Conservation (phyloP, 805 yeast species). For the Nakazawaea ernobii region DNA sequence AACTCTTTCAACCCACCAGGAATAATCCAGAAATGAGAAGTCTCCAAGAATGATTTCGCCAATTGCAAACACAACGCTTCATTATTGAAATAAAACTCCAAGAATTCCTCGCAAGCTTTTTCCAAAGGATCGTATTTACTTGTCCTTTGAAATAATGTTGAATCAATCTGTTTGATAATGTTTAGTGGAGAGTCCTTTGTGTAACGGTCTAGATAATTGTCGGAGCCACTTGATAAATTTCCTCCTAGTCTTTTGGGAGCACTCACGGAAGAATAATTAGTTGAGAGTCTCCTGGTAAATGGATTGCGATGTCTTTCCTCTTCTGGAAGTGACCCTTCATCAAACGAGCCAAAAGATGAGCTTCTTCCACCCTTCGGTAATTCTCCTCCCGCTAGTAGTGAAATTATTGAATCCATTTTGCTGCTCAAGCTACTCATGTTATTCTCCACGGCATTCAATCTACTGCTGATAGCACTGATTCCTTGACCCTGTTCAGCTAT, state of each 20-base stretch:
- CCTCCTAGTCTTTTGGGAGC: neutral
- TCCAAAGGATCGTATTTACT: constrained; percentile 25
- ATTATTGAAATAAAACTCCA: constrained; percentile 38
- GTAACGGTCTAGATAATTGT: constrained; percentile 9
- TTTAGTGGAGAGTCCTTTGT: constrained; percentile 22
- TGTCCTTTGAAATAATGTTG: constrained; percentile 19
- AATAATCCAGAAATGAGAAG: constrained; percentile 56
- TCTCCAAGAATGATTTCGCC: constrained; percentile 41
- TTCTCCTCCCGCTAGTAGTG: constrained; percentile 9
- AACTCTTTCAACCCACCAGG: constrained; percentile 55
- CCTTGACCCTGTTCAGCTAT: neutral
- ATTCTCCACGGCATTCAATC: constrained; percentile 9
- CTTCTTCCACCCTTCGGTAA: neutral
- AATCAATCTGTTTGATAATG: constrained; percentile 24
- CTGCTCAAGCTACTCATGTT: constrained; percentile 4
- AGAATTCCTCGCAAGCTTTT: constrained; percentile 36
- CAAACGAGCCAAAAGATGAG: neutral
- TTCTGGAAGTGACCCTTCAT: neutral
- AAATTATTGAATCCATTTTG: constrained; percentile 17
- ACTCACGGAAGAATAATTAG: neutral
- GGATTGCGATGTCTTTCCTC: neutral
- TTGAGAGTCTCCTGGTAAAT: neutral
- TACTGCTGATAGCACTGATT: neutral
- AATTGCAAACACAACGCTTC: constrained; percentile 37
- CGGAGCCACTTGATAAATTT: constrained; percentile 5